A percentile compares a stretch with the other conserved stretches of the same genome.
Conservation (phyloP, 2,329 filamentous ascomycete genomes). For the Aspergillus chevalieri region DNA sequence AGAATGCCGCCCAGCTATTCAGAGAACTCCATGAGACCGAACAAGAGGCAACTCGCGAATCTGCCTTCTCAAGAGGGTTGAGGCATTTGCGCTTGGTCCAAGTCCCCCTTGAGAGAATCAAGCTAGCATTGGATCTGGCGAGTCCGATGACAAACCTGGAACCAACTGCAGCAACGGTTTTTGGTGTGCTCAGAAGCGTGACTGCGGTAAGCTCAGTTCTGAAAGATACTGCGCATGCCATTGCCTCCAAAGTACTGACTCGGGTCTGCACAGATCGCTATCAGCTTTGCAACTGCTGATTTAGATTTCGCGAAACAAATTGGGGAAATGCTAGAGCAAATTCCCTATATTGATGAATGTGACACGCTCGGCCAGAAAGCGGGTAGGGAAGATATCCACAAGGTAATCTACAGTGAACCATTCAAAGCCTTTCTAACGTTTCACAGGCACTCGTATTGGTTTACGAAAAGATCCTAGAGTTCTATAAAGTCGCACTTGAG, state of each 20-base stretch:
- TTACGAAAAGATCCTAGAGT: conserved; percentile 22
- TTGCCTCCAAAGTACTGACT: background rate
- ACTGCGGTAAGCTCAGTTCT: conserved; percentile 18
- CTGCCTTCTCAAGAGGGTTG: conserved; percentile 13
- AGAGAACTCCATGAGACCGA: conserved; percentile 18
- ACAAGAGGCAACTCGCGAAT: conserved; percentile 14
- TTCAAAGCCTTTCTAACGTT: conserved; percentile 5
- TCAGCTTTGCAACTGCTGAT: conserved; percentile 18
- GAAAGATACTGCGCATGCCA: background rate
- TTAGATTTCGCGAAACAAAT: conserved; percentile 13
- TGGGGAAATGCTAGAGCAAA: conserved; percentile 21
- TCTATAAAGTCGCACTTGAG: conserved; percentile 19
- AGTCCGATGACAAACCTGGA: conserved; percentile 26
- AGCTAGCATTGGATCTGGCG: conserved; percentile 13
- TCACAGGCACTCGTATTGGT: conserved; percentile 14
- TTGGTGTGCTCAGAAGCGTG: conserved; percentile 20
- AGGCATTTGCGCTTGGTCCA: conserved; percentile 9
- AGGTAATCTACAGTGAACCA: conserved; percentile 7
- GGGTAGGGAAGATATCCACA: conserved; percentile 13
- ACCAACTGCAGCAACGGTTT: conserved; percentile 15
- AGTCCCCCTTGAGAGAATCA: conserved; percentile 12
- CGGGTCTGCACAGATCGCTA: conserved; percentile 15
- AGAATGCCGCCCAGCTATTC: conserved; percentile 20
- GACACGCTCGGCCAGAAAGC: conserved; percentile 23
- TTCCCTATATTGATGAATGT: conserved; percentile 25